Conservation (phyloP, 257 asterid genomes). For the Primulina tabacum region DNA sequence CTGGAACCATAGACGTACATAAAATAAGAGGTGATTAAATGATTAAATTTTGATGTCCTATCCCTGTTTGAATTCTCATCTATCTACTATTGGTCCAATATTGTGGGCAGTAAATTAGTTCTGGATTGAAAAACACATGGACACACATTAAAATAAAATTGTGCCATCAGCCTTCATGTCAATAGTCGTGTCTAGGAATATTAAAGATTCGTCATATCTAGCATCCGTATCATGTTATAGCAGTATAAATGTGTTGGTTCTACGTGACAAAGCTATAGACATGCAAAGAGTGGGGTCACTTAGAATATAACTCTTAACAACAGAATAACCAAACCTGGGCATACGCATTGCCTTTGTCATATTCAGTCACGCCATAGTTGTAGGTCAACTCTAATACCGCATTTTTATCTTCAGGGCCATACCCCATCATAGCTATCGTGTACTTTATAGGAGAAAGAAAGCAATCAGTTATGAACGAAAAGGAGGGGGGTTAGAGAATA, state of each 20-base stretch:
- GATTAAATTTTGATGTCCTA: no score
- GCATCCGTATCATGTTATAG: neutral
- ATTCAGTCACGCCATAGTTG: constrained; percentile 59
- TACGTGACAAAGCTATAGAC: neutral
- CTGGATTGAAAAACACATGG: neutral
- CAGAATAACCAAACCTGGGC: constrained; percentile 47
- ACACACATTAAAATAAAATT: neutral
- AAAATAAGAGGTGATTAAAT: no score
- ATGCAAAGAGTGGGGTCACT: neutral
- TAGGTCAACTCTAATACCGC: constrained; percentile 61
- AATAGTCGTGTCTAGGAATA: neutral
- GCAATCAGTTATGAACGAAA: neutral
- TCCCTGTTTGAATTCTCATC: neutral
- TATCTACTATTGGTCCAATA: neutral
- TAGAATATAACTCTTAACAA: neutral
- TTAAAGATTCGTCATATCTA: neutral
- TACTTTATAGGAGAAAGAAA: constrained; percentile 39
- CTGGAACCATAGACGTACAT: neutral
- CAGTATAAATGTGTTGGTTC: neutral
- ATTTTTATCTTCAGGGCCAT: constrained; percentile 61
- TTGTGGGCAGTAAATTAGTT: no score
- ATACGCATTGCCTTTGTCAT: constrained; percentile 63
- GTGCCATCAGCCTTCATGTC: neutral
- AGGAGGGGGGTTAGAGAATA: no score
- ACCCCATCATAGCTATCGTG: constrained; percentile 66